Evolutionary conservation across 345 rosid species (phyloP), one percentile per base, ranked within the genome.

Genomic region (Brassica juncea): DNA sequence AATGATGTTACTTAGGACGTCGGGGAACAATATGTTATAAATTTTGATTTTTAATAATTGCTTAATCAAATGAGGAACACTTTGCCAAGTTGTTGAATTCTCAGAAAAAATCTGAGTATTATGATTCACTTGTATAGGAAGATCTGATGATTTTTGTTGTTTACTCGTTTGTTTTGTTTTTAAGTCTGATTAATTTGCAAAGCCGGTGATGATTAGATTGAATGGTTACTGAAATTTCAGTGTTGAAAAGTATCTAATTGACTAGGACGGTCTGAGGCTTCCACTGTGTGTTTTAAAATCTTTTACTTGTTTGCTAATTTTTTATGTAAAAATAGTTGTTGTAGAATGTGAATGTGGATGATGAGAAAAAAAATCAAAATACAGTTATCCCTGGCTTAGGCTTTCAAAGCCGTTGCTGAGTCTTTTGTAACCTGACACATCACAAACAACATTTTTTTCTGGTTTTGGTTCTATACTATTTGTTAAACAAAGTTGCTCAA

Each of bases 221-320:
- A 39, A 63, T 80, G 83, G 83, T 80, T 80, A 16, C 83, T 74
- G 83, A 74, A 68, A 28, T 1, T 70, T 63, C 52, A 63, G 0
- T 70, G 83, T 69, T 63, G 83, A 80, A 69, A 80, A 69, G 62
- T 62, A 74, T 80, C 83, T 80, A 8, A 47, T 74, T 70, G 83
- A 80, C 83, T 80, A 80, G 79, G 83, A 80, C 83, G 83, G 83
- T 80, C 83, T 80, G 79, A 80, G 83, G 83, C 83, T 74, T 58
- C 11, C 2, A 0, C 0, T 3, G 4, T 8, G 0, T 16, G 21
- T 11, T 2, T n/a, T 23, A 2, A 0, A 4, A 3, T 0, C 4
- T 2, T 59, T 4, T 7, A 2, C n/a, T 1, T 4, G 0, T 12
- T 6, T 14, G 1, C 3, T 44, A 25, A 1, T 27, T 11, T 5